Evolutionary conservation across 2,329 filamentous ascomycete species (phyloP).

Genomic region (Colletotrichum sp.): DNA sequence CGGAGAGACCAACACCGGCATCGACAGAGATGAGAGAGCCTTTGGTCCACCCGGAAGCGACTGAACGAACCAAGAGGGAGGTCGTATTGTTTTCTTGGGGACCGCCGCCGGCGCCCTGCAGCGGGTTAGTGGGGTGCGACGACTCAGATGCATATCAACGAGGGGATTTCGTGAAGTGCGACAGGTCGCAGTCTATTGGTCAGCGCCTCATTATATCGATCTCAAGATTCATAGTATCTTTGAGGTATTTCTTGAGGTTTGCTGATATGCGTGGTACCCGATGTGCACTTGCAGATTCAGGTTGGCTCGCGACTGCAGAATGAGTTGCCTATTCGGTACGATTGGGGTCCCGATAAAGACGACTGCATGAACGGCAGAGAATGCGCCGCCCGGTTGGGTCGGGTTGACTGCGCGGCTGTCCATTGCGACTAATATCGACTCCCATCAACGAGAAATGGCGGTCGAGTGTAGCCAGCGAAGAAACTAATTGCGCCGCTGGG

Average conservation of each 20-base stretch:
- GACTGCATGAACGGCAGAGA: slow-evolving; percentile 4
- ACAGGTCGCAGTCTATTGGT: not conserved
- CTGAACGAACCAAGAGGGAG: slow-evolving; percentile 85
- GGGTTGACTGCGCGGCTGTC: not conserved
- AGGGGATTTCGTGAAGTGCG: not conserved
- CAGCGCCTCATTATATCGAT: not conserved
- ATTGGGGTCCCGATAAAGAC: not conserved
- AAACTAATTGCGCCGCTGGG: not conserved
- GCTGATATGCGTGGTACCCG: not conserved
- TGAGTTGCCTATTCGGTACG: slow-evolving; percentile 6
- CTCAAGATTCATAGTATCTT: not conserved
- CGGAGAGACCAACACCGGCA: slow-evolving; percentile 86
- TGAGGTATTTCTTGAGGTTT: not conserved
- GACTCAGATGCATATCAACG: not conserved
- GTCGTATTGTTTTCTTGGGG: slow-evolving; percentile 91
- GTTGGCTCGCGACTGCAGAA: not conserved
- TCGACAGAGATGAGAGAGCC: slow-evolving; percentile 91
- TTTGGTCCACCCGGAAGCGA: slow-evolving; percentile 78
- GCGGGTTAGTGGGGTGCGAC: not conserved
- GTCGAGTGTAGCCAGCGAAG: slow-evolving; percentile 17
- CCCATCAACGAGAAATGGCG: not conserved
- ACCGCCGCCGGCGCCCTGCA: slow-evolving; percentile 85
- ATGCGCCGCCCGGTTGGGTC: slow-evolving; percentile 1
- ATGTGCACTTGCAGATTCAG: not conserved
- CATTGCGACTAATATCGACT: not conserved